Percentiles rank a stretch among this genome's conserved stretches.
phyloP scores from a whole-genome alignment of 140 eudicot genomes.

The Stevia rebaudiana region DNA sequence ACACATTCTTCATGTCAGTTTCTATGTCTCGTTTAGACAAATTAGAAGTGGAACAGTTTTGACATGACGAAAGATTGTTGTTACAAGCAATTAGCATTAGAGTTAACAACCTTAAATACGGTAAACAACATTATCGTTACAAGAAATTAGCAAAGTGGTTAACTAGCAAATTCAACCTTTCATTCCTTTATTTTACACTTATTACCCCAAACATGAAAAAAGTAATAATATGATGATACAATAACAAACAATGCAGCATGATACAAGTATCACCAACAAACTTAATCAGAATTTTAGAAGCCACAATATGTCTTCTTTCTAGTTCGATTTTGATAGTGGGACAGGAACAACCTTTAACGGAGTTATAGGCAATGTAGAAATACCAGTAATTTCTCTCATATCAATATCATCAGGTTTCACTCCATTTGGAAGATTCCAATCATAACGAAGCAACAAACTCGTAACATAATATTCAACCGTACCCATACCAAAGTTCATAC shows the following conservation, averaged over 20 bases:
- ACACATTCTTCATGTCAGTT: too few relatives aligned
- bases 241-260: too few relatives aligned
- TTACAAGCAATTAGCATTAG: too few relatives aligned
- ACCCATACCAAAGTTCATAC: slow-evolving; percentile 1
- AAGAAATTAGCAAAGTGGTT: background rate
- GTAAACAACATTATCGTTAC: background rate
- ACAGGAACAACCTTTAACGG: background rate
- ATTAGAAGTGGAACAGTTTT: too few relatives aligned
- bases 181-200: background rate
- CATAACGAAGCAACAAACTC: background rate
- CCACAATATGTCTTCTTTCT: background rate
- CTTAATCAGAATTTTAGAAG: too few relatives aligned
- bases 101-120: background rate
- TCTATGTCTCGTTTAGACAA: too few relatives aligned
- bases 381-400: background rate
- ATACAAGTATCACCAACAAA: too few relatives aligned
- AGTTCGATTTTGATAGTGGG: background rate
- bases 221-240: too few relatives aligned
- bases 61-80: too few relatives aligned
- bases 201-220: too few relatives aligned
- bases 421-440: background rate
- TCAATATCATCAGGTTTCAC: background rate
- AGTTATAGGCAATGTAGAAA: background rate
- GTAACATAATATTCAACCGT: background rate
- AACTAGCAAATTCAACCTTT: background rate